Conservation (phyloP, 495 filamentous ascomycete species). For the Neurospora pannonica region DNA sequence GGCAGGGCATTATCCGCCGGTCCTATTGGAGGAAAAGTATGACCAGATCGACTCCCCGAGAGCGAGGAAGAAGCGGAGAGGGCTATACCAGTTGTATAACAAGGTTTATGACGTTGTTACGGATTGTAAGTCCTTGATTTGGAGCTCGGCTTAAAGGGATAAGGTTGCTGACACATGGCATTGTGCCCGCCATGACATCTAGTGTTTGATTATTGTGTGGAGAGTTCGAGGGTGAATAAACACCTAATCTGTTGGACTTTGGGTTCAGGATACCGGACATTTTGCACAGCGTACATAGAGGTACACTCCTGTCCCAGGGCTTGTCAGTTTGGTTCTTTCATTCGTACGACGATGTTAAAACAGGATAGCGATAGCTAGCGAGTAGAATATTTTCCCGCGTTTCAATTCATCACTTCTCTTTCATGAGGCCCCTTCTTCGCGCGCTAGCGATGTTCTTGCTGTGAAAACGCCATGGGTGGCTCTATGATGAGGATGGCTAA, state of each 20-base stretch:
- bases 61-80: background rate
- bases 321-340: background rate
- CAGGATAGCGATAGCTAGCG: background rate
- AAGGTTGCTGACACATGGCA: background rate
- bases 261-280: background rate
- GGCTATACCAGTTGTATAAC: background rate
- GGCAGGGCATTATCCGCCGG: background rate
- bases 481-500: background rate
- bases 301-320: accelerated
- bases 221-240: background rate
- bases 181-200: background rate
- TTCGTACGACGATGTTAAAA: background rate
- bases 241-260: background rate
- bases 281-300: background rate
- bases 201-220: background rate
- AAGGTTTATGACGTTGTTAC: background rate
- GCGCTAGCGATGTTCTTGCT: background rate
- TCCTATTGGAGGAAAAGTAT: background rate
- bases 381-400: background rate
- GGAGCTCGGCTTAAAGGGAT: background rate
- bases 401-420: background rate
- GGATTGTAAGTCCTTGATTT: background rate
- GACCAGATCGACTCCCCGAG: background rate
- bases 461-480: background rate
- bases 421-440: background rate